phyloP scores from a whole-genome alignment of 2,329 filamentous ascomycete species.

The Cercospora zeina region DNA sequence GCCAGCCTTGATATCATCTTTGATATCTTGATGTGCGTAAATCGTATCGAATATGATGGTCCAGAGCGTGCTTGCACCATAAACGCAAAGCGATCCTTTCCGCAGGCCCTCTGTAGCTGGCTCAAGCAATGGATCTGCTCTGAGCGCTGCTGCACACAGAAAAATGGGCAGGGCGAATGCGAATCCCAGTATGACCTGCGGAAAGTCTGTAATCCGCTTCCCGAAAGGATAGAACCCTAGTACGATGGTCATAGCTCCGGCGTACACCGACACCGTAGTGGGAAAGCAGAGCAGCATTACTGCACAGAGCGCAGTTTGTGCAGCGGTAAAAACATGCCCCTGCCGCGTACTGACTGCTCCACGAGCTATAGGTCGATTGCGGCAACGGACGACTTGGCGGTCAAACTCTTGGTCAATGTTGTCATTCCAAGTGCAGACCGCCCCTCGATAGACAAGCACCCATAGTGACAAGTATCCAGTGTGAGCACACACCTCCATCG shows the following conservation, averaged over 20 bases:
- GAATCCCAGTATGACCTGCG: constrained; percentile 22
- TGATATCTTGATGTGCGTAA: constrained; percentile 25
- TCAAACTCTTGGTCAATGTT: constrained; percentile 24
- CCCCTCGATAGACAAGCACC: constrained; percentile 19
- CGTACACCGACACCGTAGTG: constrained; percentile 2
- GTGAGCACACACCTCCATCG: constrained; percentile 6
- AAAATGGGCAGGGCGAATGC: constrained; percentile 22
- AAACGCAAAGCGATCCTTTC: constrained; percentile 14
- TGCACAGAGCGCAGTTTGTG: constrained; percentile 13
- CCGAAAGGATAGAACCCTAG: constrained; percentile 22
- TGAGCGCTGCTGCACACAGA: constrained; percentile 19
- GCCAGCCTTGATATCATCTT: constrained; percentile 25
- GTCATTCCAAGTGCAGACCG: constrained; percentile 23
- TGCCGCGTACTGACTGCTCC: constrained; percentile 19
- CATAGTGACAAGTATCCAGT: constrained; percentile 15
- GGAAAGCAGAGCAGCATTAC: constrained; percentile 11
- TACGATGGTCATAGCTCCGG: constrained; percentile 15
- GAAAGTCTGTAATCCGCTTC: constrained; percentile 22
- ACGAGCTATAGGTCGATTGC: constrained; percentile 20
- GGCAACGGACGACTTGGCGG: constrained; percentile 17
- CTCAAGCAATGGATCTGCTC: constrained; percentile 14
- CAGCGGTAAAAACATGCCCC: constrained; percentile 20
- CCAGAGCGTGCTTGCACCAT: constrained; percentile 19
- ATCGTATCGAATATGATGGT: constrained; percentile 25
- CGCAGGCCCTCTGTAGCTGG: constrained; percentile 5